A percentile compares a stretch with the other conserved stretches of the same genome.
Evolutionary conservation across 2,329 filamentous ascomycete genomes (phyloP).

Genomic region (Ophiostoma novo-ulmi): DNA sequence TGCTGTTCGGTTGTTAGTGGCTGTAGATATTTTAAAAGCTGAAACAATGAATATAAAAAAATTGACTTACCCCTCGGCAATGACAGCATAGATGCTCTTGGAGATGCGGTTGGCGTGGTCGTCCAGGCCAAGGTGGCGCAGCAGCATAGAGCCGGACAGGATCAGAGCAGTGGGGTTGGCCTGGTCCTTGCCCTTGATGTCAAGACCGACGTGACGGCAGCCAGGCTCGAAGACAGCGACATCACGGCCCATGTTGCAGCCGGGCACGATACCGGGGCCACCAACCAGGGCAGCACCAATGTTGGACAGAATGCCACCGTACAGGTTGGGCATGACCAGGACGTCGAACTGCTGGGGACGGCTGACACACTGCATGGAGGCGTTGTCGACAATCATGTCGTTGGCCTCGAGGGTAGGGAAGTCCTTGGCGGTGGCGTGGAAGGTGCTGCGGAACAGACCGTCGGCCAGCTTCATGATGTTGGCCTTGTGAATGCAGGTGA

Average conservation of each 20-base stretch:
- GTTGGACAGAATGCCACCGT: conserved; percentile 98
- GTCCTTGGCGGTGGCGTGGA: conserved; percentile 87
- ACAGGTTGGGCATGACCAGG: conserved; percentile 99
- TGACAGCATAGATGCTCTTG: conserved; percentile 71
- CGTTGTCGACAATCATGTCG: conserved; percentile 99
- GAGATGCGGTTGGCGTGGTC: conserved; percentile 98
- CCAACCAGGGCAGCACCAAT: conserved; percentile 95
- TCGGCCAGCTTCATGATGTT: conserved; percentile 99
- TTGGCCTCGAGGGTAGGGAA: conserved; percentile 93
- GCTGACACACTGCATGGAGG: conserved; percentile 97
- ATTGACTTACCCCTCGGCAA: conserved; percentile 81
- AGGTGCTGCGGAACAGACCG: conserved; percentile 96
- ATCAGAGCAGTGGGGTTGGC: conserved; percentile 96
- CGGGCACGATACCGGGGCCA: conserved; percentile 92
- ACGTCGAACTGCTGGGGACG: conserved; percentile 98
- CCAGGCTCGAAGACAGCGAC: conserved; percentile 98
- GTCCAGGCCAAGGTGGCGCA: conserved; percentile 93
- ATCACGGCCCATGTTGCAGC: conserved; percentile 99
- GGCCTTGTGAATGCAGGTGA: conserved; percentile 99
- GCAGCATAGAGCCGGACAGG: conserved; percentile 92
- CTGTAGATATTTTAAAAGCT: not conserved
- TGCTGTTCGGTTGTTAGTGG: conserved; percentile 53
- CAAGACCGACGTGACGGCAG: conserved; percentile 97
- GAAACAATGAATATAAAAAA: not conserved
- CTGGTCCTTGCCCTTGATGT: conserved; percentile 99